These are phyloP conservation scores for Atkinsonella texensis DNA, from an alignment of 2,329 filamentous ascomycete species.

Conservation along the genomic window DNA sequence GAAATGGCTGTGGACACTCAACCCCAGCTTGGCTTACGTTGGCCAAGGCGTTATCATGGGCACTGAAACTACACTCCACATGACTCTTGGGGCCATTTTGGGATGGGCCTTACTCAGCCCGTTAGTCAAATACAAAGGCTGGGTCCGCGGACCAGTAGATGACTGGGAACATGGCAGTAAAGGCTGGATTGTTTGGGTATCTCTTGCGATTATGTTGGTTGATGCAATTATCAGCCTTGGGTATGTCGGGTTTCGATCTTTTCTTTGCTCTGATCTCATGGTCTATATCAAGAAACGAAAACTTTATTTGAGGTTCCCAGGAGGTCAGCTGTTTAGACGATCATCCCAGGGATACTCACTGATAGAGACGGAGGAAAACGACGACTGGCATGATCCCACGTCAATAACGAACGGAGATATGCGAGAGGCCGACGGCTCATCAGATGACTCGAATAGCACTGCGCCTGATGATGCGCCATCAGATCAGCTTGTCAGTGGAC, in stretches of 20 bases:
- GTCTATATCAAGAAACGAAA: not conserved
- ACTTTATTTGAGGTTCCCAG: not conserved
- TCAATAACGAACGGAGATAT: not conserved
- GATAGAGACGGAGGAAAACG: conserved; percentile 8
- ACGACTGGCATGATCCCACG: not conserved
- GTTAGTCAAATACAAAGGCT: conserved; percentile 70
- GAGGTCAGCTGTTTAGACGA: not conserved
- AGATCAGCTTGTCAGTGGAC: conserved; percentile 66
- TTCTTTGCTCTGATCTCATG: not conserved
- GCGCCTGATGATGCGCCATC: conserved; percentile 68
- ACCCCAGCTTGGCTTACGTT: conserved; percentile 93
- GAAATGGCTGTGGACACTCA: conserved; percentile 89
- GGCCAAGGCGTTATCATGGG: conserved; percentile 99
- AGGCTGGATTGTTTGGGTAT: conserved; percentile 98
- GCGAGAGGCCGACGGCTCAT: not conserved
- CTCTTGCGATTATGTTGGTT: conserved; percentile 89
- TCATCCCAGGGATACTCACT: conserved; percentile 13
- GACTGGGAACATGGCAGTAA: conserved; percentile 93
- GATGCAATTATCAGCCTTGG: conserved; percentile 83
- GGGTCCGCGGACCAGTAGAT: conserved; percentile 76
- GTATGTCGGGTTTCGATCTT: conserved; percentile 58
- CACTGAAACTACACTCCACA: conserved; percentile 84
- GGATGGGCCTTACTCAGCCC: conserved; percentile 91
- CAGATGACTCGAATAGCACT: conserved; percentile 14
- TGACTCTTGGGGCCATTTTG: conserved; percentile 79